Evolutionary conservation across 192 early-diverging fungal genomes (phyloP).

Genomic region (Irineochytrium annulatum): DNA sequence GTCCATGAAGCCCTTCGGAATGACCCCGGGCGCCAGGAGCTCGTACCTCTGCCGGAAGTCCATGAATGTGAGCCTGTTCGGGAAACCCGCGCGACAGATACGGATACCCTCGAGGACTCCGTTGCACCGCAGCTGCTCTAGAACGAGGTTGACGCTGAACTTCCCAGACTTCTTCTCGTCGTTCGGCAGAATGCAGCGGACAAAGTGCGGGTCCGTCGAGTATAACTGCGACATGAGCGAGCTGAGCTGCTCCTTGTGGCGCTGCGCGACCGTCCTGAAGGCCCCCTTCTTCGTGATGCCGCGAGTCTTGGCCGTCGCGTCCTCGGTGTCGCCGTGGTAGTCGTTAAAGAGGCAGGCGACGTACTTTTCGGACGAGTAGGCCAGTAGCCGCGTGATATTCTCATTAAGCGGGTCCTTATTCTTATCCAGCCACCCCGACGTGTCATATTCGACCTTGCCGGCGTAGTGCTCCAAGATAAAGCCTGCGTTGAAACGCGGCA

Average conservation of each 20-base stretch:
- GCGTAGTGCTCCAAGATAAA: constrained; percentile 95
- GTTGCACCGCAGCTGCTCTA: constrained; percentile 93
- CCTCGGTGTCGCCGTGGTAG: constrained; percentile 61
- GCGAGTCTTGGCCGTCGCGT: constrained; percentile 23
- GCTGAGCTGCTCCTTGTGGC: constrained; percentile 91
- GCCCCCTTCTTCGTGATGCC: constrained; percentile 70
- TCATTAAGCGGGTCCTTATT: constrained; percentile 99
- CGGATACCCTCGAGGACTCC: constrained; percentile 97
- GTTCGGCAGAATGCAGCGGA: constrained; percentile 97
- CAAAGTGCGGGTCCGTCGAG: constrained; percentile 93
- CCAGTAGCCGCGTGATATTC: constrained; percentile 81
- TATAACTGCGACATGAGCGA: constrained; percentile 87
- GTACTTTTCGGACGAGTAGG: constrained; percentile 74
- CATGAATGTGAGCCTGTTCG: constrained; percentile 85
- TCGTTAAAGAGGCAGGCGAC: constrained; percentile 80
- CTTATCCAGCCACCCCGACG: constrained; percentile 91
- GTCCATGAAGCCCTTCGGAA: constrained; percentile 85
- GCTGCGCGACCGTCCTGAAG: constrained; percentile 90
- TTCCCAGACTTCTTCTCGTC: constrained; percentile 81
- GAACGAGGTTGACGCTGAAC: constrained; percentile 76
- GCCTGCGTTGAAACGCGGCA: constrained; percentile 77
- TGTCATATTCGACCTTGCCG: constrained; percentile 90
- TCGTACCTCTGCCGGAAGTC: constrained; percentile 95
- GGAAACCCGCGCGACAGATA: constrained; percentile 92
- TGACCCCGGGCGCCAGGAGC: constrained; percentile 73